phyloP scores from a whole-genome alignment of 2,329 filamentous ascomycete genomes.

The Coccinonectria pachysandricola region DNA sequence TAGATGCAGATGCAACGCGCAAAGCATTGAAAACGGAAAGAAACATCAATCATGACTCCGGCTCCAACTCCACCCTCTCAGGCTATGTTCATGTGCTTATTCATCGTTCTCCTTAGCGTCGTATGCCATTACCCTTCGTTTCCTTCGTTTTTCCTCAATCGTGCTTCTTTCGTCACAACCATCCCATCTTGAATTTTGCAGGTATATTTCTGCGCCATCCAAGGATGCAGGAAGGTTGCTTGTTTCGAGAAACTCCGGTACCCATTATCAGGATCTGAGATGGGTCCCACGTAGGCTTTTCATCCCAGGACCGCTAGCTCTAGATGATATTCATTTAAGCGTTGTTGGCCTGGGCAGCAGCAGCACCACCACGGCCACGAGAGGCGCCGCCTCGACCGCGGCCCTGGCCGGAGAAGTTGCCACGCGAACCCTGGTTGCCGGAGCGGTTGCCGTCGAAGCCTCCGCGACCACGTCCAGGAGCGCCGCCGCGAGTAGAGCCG shows the following conservation, averaged over 20 bases:
- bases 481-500: constrained; percentile 49
- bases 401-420: constrained; percentile 57
- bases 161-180: too few species aligned
- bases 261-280: too few species aligned
- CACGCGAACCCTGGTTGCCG: constrained; percentile 53
- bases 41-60: constrained; percentile 24
- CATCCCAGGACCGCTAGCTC: constrained; percentile 1
- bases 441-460: constrained; percentile 49
- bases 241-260: too few species aligned
- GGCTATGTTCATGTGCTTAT: too few species aligned
- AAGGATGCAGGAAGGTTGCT: too few species aligned
- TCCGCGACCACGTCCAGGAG: constrained; percentile 55
- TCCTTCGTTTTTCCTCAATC: too few species aligned
- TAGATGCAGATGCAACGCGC: constrained; percentile 22
- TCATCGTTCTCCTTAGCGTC: too few species aligned
- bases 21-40: constrained; percentile 21
- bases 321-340: constrained; percentile 26
- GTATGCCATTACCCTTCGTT: too few species aligned
- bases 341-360: constrained; percentile 45
- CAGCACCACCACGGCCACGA: constrained; percentile 53
- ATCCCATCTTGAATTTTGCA: too few species aligned
- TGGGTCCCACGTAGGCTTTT: too few species aligned
- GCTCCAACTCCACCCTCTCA: constrained; percentile 23
- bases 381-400: constrained; percentile 58
- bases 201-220: too few species aligned